Evolutionary conservation across 1,284 basidiomycete species (phyloP).

Genomic region (Gomphus sp.): DNA sequence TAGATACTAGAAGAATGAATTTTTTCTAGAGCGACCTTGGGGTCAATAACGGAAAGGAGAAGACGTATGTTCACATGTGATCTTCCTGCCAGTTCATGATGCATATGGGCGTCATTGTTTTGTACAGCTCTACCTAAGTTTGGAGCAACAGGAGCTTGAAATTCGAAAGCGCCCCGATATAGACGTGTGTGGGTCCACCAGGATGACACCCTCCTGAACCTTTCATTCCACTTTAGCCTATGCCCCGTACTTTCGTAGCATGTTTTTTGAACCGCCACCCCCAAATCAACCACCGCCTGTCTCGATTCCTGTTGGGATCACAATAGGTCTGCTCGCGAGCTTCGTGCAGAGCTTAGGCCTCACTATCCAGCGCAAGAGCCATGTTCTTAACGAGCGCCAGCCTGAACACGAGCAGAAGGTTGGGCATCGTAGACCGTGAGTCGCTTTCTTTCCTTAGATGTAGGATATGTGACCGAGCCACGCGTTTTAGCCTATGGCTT

Average conservation of each 20-base stretch:
- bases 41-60: no score
- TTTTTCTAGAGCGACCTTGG: no score
- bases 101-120: no score
- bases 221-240: not conserved
- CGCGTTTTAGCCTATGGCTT: constrained; percentile 62
- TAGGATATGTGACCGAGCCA: not conserved
- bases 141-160: no score
- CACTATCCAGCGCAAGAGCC: constrained; percentile 92
- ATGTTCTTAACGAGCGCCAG: constrained; percentile 75
- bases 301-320: constrained; percentile 48
- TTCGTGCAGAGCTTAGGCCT: constrained; percentile 88
- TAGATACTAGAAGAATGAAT: no score
- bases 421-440: constrained; percentile 74
- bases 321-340: constrained; percentile 77
- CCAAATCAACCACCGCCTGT: constrained; percentile 18
- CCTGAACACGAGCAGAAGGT: constrained; percentile 55
- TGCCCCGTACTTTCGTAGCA: not conserved
- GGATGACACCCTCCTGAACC: no score
- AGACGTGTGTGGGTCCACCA: not conserved
- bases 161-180: not conserved
- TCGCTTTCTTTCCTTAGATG: constrained; percentile 11
- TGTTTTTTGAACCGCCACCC: not conserved
- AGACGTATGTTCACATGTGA: no score
- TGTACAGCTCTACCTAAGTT: no score
- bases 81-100: no score